Conservation (phyloP, 352 stramenopile genomes). For the Phytophthora pluvialis region DNA sequence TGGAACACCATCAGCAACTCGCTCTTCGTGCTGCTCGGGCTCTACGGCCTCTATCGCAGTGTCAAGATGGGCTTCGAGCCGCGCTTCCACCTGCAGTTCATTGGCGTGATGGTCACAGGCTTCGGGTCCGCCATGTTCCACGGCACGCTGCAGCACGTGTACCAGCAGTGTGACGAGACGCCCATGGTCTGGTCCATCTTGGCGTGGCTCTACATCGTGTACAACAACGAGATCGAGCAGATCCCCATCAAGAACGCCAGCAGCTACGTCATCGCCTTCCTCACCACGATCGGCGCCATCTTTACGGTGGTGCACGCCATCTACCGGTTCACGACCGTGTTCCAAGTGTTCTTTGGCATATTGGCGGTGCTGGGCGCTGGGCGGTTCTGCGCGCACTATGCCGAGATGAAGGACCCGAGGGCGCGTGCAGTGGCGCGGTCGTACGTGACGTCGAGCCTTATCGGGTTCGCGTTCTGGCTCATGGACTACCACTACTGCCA, state of each 20-base stretch:
- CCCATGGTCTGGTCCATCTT: slow-evolving; percentile 88
- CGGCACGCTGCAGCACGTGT: slow-evolving; percentile 82
- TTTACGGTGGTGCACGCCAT: slow-evolving; percentile 80
- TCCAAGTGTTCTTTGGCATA: slow-evolving; percentile 78
- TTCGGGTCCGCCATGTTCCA: slow-evolving; percentile 88
- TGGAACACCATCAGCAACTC: slow-evolving; percentile 90
- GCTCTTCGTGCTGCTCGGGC: slow-evolving; percentile 74
- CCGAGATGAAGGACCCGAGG: slow-evolving; percentile 56
- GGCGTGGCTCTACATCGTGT: slow-evolving; percentile 85
- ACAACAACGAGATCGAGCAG: slow-evolving; percentile 72
- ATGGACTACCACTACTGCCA: slow-evolving; percentile 87
- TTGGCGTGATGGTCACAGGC: slow-evolving; percentile 80
- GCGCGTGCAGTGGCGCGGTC: slow-evolving; percentile 64
- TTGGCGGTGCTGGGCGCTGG: slow-evolving; percentile 58
- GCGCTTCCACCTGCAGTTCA: slow-evolving; percentile 78
- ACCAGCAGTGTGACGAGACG: slow-evolving; percentile 87
- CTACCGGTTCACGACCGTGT: slow-evolving; percentile 80
- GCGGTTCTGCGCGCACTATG: slow-evolving; percentile 69
- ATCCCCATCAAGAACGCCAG: slow-evolving; percentile 49
- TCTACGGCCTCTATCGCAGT: slow-evolving; percentile 73
- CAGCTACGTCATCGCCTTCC: slow-evolving; percentile 48
- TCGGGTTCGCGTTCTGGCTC: slow-evolving; percentile 76
- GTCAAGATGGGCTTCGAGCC: slow-evolving; percentile 75
- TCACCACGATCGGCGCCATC: slow-evolving; percentile 60
- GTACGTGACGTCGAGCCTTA: slow-evolving; percentile 65